Base-by-base conservation (phyloP, 2,329 filamentous ascomycete genomes). In the Scorias spongiosa region DNA sequence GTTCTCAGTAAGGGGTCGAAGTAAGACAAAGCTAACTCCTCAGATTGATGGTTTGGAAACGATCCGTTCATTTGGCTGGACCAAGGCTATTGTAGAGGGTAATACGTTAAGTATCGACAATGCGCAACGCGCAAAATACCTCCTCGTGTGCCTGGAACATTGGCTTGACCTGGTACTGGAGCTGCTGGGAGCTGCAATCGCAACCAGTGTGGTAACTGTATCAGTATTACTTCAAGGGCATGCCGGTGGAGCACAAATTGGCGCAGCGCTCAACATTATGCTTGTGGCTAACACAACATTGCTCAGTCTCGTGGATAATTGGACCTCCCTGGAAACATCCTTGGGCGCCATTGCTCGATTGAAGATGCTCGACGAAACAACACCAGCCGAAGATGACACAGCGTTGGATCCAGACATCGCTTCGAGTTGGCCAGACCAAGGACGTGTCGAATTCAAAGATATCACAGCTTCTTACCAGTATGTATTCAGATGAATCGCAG, bases 381-480 rank as follows among this genome's bases (percentile, higher is more conserved):
- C 67, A 1, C 52, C 63, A 9, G 62, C 61, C 1, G 71, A 74
- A 49, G 62, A 72, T 40, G 56, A 87, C 57, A 70, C 74, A 15
- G 74, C 79, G 38, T 75, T 67, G 10, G 81, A 80, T 10, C 58
- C 63, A 15, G 66, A 70, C 17, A 74, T 80, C 0, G 78, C 83
- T 0, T 79, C 81, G 1, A 75, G 76, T 1, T 91, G 85, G 85
- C 84, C 85, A 0, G 75, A 74, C 0, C 74, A 82, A 49, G 85
- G 85, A 5, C 69, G 72, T 10, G 70, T 93, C 38, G 78, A 87
- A 51, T 75, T 89, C n/a, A 63, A 78, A 14, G 72, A 85, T 45
- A 70, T 93, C 0, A 42, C 46, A 32, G 55, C 55, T 15, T 44
- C 51, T 7, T 57, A 57, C 42, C 32, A 15, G 32, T 36, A 36